Evolutionary conservation across 345 rosid genomes (phyloP), one percentile per base, ranked within the genome.

Genomic region (Dipteronia dyeriana): DNA sequence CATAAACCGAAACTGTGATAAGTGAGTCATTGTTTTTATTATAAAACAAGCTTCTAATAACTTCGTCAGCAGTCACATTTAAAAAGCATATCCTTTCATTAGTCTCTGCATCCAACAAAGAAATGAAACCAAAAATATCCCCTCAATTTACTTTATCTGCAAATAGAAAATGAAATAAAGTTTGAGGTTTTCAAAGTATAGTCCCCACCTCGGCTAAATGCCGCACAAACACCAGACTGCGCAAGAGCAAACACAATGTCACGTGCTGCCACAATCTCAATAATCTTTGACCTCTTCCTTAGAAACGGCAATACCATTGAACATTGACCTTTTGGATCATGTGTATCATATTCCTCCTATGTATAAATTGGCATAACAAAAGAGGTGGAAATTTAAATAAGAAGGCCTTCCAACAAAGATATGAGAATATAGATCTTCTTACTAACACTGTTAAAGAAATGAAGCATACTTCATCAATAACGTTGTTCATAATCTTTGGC

Each of bases 11-110:
- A 78, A 90, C 91, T 25, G 94, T 88, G 80, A 90, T 88, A 17
- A 90, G 89, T 6, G 94, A 90, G 68, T 88, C 94, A 22, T 90
- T 90, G 88, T 88, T 90, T 75, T 90, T 88, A 71, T 90, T 88
- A 73, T 88, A 90, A 78, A 90, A 90, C 83, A 90, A 77, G 85
- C 91, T 88, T 76, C 91, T 78, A 39, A 90, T 90, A 31, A 90
- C 90, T 83, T 90, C 93, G 79, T 88, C 93, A 25, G 84, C 85
- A 60, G 85, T 87, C 72, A 90, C 85, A 72, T 90, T 90, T 66
- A 90, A 77, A 80, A 88, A 90, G 83, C 93, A 90, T 78, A 88
- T 88, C 87, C 90, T 84, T 73, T 87, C 85, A 68, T 90, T 88
- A 19, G 89, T 87, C 85, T 88, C 94, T 88, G 91, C 84, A 64